Percentiles rank a stretch among this genome's conserved stretches.
phyloP scores from a whole-genome alignment of 139 green algal species.

The Volvox africanus region DNA sequence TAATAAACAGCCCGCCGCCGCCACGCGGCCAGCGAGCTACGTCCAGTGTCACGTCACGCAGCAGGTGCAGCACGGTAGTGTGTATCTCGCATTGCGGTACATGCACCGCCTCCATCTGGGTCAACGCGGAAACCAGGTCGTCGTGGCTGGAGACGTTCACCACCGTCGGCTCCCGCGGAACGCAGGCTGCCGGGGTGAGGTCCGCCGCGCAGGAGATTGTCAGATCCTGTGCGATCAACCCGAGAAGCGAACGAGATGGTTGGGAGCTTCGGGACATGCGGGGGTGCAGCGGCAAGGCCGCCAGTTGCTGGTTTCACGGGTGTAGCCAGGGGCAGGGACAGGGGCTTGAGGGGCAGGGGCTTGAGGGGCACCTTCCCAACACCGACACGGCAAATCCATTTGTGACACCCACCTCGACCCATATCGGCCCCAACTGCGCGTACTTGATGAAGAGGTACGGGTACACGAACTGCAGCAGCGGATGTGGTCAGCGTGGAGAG shows the following conservation, averaged over 20 bases:
- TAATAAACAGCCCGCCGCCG: conserved; percentile 2
- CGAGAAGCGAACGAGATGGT: neutral
- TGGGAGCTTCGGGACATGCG: too few species aligned
- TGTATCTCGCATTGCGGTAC: neutral
- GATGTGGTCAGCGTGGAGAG: too few species aligned
- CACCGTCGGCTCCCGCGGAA: neutral
- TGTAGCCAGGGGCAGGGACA: neutral
- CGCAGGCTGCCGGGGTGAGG: conserved; percentile 13
- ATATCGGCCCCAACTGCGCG: conserved; percentile 18
- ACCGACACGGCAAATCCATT: too few species aligned
- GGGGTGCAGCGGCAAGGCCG: neutral
- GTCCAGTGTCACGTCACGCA: neutral
- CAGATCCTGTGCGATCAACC: neutral
- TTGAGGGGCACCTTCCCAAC: too few species aligned
- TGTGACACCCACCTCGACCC: conserved; percentile 5
- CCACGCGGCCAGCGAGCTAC: neutral
- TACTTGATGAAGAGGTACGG: conserved; percentile 43
- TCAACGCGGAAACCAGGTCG: neutral
- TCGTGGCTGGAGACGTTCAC: conserved; percentile 17
- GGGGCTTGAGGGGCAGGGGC: neutral
- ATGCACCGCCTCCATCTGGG: neutral
- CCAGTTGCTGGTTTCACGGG: too few species aligned
- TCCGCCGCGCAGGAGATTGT: neutral
- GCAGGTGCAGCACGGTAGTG: neutral
- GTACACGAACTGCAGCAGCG: conserved; percentile 1